Base-by-base conservation (phyloP, 768 basidiomycete species). In the Pulveroboletus frians region DNA sequence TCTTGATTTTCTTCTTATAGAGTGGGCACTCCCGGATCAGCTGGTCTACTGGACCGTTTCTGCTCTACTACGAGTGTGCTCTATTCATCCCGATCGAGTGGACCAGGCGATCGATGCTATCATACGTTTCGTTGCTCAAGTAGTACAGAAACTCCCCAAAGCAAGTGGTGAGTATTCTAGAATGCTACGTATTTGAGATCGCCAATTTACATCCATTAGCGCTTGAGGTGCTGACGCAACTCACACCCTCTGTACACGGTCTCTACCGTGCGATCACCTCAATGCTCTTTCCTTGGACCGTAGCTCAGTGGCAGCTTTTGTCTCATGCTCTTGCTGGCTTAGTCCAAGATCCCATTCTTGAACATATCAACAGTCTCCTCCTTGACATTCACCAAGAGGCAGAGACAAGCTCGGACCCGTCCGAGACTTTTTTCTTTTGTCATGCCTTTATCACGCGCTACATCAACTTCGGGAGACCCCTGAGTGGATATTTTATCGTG, bases 401-500 rank as follows among this genome's bases (percentile, higher is more conserved):
- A 27, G 81, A 81, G 47, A 67, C 75, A 26, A 71, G 76, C 36
- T 38, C 55, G 10, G 54, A 63, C 14, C 34, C 53, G 5, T 47
- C 55, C 2, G 46, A 50, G n/a, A 68, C 69, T 6, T 66, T 83
- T 34, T 71, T 72, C 47, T 86, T 80, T 61, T 74, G 84, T 18
- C 81, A 83, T 56, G 81, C 83, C 2, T 82, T 91, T 58, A 73
- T 88, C 13, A 77, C 82, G 26, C 84, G 85, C 46, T 97, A 89
- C 67, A 78, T 87, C 15, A 73, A 79, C 9, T 78, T 77, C 48
- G 87, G 84, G 9, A 77, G 91, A 6, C 91, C 92, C 11, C 71
- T 93, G 14, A 90, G 84, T 46, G 89, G 91, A 9, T 90, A 91
- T 62, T 92, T 93, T 57, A 76, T 88, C 47, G 81, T 92, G n/a